Conservation (phyloP, 192 early-diverging fungal species). For the Rhizophlyctis rosea region DNA sequence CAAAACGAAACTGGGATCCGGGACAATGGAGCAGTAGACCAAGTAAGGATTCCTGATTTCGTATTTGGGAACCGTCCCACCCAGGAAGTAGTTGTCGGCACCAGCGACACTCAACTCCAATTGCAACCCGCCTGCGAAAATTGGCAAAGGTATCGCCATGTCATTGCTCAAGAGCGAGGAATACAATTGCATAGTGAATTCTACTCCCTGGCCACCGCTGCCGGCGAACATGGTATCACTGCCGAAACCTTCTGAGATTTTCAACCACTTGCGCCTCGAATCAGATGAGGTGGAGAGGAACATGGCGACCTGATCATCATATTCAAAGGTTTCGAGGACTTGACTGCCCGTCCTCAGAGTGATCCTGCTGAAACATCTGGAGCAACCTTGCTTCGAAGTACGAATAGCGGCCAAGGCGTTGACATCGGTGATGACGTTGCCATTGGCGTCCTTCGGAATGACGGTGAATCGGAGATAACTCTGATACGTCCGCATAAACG, state of each 20-base stretch:
- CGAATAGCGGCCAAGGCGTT: not conserved
- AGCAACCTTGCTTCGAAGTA: not conserved
- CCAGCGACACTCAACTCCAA: not conserved
- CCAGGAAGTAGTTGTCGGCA: not conserved
- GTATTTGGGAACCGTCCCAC: not conserved
- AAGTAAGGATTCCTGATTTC: not conserved
- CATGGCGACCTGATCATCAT: not conserved
- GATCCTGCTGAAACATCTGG: not conserved
- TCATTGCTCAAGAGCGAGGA: not conserved
- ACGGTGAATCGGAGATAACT: not conserved
- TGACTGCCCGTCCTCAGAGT: not conserved
- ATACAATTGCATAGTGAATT: not conserved
- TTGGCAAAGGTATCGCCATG: not conserved
- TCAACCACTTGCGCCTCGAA: not conserved
- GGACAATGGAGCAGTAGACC: not conserved
- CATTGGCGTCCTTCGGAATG: not conserved
- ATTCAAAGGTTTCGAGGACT: not conserved
- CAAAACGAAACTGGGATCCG: not conserved
- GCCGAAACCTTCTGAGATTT: not conserved
- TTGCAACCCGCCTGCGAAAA: not conserved
- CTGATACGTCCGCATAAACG: not conserved
- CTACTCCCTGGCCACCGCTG: no score
- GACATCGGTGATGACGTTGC: not conserved
- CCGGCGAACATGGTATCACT: not conserved
- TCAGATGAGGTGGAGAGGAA: not conserved